Conservation (phyloP, 495 filamentous ascomycete genomes). For the Paragyromitra xinjiangensis region DNA sequence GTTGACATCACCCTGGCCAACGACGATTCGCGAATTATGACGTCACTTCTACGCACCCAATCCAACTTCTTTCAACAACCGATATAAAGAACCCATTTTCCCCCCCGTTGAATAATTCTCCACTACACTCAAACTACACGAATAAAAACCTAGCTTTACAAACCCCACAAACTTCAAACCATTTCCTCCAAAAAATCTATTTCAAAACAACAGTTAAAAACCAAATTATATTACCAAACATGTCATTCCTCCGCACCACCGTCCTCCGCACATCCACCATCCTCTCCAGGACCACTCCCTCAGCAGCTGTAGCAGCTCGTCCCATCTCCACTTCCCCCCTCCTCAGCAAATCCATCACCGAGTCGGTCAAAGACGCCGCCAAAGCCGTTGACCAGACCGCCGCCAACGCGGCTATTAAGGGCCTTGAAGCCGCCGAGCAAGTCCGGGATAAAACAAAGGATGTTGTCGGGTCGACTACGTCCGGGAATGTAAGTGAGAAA, state of each 20-base stretch:
- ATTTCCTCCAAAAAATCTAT: not conserved
- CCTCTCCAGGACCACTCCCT: constrained; percentile 2
- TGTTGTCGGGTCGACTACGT: not conserved
- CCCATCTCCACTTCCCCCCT: constrained; percentile 1
- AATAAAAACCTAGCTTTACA: not conserved
- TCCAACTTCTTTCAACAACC: not conserved
- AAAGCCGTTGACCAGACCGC: constrained; percentile 49
- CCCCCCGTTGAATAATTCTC: not conserved
- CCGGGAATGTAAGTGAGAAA: constrained; percentile 30
- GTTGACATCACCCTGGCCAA: constrained; percentile 25
- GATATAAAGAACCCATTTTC: not conserved
- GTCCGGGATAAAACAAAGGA: constrained; percentile 36
- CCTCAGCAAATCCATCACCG: constrained; percentile 24
- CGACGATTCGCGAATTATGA: constrained; percentile 23
- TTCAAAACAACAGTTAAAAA: too few species aligned
- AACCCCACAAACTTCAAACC: not conserved
- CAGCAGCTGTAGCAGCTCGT: not conserved
- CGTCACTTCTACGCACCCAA: constrained; percentile 11
- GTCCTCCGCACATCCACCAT: constrained; percentile 30
- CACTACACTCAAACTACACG: not conserved
- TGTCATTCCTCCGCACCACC: constrained; percentile 34
- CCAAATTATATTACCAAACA: not conserved
- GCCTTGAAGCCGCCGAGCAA: constrained; percentile 54
- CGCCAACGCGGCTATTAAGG: constrained; percentile 48
- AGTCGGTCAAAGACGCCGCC: constrained; percentile 42